Conservation (phyloP, 179 eudicot species). For the Carnegiea gigantea region DNA sequence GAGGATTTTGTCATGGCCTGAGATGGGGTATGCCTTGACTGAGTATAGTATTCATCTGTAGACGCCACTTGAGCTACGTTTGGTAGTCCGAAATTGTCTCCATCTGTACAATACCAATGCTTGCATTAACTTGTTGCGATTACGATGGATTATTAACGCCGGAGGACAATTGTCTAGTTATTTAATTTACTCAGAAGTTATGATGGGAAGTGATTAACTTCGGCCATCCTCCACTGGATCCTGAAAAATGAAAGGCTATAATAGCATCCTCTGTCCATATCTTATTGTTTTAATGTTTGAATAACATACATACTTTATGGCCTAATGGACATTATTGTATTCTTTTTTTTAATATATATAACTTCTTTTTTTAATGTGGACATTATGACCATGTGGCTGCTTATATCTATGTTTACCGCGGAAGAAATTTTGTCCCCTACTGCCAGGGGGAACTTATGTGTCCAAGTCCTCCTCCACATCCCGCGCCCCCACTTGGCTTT, state of each 20-base stretch:
- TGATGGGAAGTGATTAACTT: background rate
- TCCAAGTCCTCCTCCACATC: background rate
- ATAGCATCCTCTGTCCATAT: background rate
- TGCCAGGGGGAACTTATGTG: background rate
- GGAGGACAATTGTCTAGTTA: background rate
- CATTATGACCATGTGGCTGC: background rate
- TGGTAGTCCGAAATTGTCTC: no score
- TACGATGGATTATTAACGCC: background rate
- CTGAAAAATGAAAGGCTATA: background rate
- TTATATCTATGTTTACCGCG: constrained; percentile 1
- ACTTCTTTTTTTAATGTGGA: background rate
- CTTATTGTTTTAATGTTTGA: background rate
- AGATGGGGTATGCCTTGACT: no score
- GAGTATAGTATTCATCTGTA: no score
- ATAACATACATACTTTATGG: background rate
- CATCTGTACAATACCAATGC: no score
- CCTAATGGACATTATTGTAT: background rate
- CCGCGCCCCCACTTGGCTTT: background rate
- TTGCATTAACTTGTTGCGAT: no score
- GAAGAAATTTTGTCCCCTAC: background rate
- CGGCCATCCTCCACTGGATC: background rate
- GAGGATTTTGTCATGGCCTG: no score
- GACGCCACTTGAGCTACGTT: no score
- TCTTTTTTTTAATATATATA: background rate
- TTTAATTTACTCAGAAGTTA: background rate